Base-by-base conservation (phyloP, 371 early-diverging fungal species). In the Apophysomyces ossiformis region DNA sequence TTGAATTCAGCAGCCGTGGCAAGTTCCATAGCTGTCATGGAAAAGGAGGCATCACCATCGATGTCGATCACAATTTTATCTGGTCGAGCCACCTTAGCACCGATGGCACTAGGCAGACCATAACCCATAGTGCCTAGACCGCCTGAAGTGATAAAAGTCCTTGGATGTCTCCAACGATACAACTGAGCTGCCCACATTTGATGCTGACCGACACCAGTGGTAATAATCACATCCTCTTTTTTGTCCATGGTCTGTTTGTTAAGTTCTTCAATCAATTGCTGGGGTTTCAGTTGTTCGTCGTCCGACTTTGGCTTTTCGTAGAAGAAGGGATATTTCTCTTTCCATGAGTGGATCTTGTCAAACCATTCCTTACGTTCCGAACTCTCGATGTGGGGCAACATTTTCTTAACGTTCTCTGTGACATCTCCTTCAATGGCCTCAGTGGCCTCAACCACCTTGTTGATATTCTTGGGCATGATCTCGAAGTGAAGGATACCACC, bases 401-500 rank as follows among this genome's bases (percentile, higher is more conserved):
- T 72, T 56, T 85, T 85, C 32, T 80, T 76, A 66, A 98, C 61
- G 79, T 95, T 96, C 65, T 90, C 87, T 7, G 92, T 89, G 0
- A 96, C 96, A 75, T 98, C 99, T 35, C 98, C 97, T 76, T 96
- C 96, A 58, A 98, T 90, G 39, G 96, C 95, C 41, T 90, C 84
- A 39, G 93, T 94, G 26, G 92, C 95, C 65, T 92, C 85, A 44
- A 98, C 90, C 45, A 95, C 92, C 87, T 98, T 98, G 90, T 96
- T 96, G 87, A 98, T 97, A 81, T 98, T 96, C 89, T 98, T 98
- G 75, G 96, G 97, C 89, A 95, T 88, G 75, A 98, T 96, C 77
- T 98, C 99, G 85, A 98, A 98, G 76, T 98, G 99, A 65, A 95
- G 87, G 59, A 98, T 96, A 67, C 99, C 99, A 65, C 99, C 99